A percentile compares a stretch with the other conserved stretches of the same genome.
phyloP scores from a whole-genome alignment of 331 rosid genomes.

The Rosa hybrid region DNA sequence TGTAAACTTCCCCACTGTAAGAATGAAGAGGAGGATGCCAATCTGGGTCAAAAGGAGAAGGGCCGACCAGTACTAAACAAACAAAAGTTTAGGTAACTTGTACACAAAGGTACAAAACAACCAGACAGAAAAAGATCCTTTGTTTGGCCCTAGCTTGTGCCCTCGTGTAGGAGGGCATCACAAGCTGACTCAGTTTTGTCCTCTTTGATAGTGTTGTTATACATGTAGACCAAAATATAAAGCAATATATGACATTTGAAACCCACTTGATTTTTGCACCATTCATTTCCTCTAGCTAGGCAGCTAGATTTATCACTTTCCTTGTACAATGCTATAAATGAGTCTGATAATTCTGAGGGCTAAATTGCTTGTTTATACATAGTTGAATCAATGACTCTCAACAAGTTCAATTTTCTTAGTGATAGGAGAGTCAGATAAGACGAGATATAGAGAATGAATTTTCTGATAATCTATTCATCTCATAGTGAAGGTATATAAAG shows the following conservation, averaged over 20 bases:
- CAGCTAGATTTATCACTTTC: too few species aligned
- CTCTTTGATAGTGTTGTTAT: slow-evolving; percentile 10
- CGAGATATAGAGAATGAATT: too few species aligned
- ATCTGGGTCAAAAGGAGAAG: slow-evolving; percentile 42
- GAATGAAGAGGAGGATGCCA: slow-evolving; percentile 63
- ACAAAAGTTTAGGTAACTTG: background rate
- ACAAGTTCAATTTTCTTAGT: too few species aligned
- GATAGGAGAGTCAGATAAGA: too few species aligned
- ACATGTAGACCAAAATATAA: slow-evolving; percentile 11
- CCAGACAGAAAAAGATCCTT: background rate
- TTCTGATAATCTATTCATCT: too few species aligned
- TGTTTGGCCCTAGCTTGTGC: slow-evolving; percentile 4
- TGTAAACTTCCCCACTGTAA: slow-evolving; percentile 78
- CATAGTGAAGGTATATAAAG: too few species aligned
- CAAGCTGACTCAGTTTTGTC: slow-evolving; percentile 25
- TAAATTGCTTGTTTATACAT: too few species aligned
- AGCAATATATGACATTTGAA: background rate
- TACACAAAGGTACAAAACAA: slow-evolving; percentile 4
- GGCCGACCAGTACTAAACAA: slow-evolving; percentile 9
- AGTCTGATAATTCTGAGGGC: too few species aligned
- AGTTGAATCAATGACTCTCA: too few species aligned
- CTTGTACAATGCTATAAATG: too few species aligned
- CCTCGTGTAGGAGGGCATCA: slow-evolving; percentile 31
- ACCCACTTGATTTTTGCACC: too few species aligned
- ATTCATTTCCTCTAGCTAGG: too few species aligned